Evolutionary conservation across 257 asterid genomes (phyloP).

Genomic region (Fraxinus pennsylvanica): DNA sequence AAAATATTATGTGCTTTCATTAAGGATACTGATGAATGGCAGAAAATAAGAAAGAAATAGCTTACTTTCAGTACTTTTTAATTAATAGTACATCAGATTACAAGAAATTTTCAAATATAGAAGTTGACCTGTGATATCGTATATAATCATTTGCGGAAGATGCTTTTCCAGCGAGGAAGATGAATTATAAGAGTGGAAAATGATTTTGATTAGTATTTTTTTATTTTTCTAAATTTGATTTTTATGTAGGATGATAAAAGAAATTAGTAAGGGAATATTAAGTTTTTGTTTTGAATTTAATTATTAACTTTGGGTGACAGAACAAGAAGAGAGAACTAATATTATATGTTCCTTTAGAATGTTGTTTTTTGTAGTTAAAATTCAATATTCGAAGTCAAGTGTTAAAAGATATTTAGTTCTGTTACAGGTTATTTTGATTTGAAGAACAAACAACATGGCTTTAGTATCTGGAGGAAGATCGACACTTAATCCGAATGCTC

Average conservation of each 20-base stretch:
- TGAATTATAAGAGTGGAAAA: neutral
- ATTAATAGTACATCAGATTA: neutral
- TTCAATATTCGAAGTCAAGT: too few relatives aligned
- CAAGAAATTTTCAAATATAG: neutral
- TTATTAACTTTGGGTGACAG: neutral
- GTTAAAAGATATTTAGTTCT: too few relatives aligned
- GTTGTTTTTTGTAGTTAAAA: too few relatives aligned
- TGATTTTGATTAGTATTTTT: neutral
- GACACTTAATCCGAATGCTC: conserved; percentile 78
- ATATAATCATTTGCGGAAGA: neutral
- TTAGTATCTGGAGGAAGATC: conserved; percentile 79
- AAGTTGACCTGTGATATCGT: neutral
- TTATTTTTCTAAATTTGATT: neutral
- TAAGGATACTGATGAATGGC: neutral
- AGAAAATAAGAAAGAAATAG: too few relatives aligned
- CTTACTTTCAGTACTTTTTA: neutral
- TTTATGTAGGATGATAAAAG: neutral
- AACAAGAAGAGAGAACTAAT: neutral
- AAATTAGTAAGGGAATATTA: neutral
- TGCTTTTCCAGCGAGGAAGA: neutral
- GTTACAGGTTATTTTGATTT: conserved; percentile 23
- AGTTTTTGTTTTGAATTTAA: neutral
- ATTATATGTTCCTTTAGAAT: too few relatives aligned
- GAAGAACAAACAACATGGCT: conserved; percentile 51
- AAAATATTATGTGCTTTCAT: neutral